Base-by-base conservation (phyloP, 2,329 filamentous ascomycete genomes). In the Ophiostoma himal-ulmi region DNA sequence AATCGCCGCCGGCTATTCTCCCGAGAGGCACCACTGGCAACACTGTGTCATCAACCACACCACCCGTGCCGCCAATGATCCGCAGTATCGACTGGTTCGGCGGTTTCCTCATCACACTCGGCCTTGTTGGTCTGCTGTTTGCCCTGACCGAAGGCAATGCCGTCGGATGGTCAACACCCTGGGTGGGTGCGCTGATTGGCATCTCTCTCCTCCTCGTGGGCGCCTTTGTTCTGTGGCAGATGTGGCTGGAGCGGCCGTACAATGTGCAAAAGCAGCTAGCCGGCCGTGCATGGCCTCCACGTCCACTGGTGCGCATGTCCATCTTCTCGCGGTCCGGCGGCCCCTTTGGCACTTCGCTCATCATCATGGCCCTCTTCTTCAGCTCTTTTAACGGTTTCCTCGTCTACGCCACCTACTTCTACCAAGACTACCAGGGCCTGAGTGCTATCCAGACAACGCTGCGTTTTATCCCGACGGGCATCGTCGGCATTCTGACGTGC, bases 141-240 rank as follows among this genome's bases (percentile, higher is more conserved):
- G 86, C 88, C 0, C 80, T 92, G 37, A 90, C 89, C 0, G 85
- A 91, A 75, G 89, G 89, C 26, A 91, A 90, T 73, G 86, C 89
- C 0, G 85, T 88, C 1, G 89, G 89, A 5, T 92, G 89, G 89
- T 77, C 78, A 8, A 86, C 84, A 0, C 83, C 88, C 0, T 91
- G 87, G 84, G 82, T 91, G 5, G 83, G 86, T 0, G 80, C 82
- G 1, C 78, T 90, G 20, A 85, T 91, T 48, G 85, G 86, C 2
- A 78, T 88, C 4, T 84, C 88, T 0, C 20, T 89, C 11, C 72
- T 88, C 5, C 79, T 90, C 17, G 79, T 91, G 3, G 80, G 78
- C 3, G 77, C 81, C 1, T 90, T 91, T 74, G 82, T 85, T 37
- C 78, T 82, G 66, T 91, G 88, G 88, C 88, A 91, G 76, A 80